Evolutionary conservation across 495 filamentous ascomycete species (phyloP).

Genomic region (Terfezia boudieri): DNA sequence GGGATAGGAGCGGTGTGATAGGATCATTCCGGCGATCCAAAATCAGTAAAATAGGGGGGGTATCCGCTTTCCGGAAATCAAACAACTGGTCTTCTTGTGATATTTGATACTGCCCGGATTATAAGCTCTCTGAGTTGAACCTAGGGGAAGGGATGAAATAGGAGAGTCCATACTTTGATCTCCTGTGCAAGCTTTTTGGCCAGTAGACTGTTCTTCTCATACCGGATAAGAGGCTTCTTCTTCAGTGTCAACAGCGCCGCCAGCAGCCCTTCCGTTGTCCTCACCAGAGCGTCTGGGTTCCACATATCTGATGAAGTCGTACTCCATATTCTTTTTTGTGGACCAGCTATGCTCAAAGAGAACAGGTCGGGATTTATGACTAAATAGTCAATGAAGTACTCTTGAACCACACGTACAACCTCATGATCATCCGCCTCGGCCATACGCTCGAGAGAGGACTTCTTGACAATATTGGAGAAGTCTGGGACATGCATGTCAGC

Average conservation of each 20-base stretch:
- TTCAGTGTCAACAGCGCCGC: conserved; percentile 67
- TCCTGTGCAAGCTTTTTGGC: conserved; percentile 86
- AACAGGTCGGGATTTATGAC: conserved; percentile 90
- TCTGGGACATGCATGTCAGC: conserved; percentile 21
- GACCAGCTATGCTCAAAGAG: conserved; percentile 52
- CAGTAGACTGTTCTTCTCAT: conserved; percentile 75
- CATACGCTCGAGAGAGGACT: conserved; percentile 81
- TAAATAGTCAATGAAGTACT: conserved; percentile 87
- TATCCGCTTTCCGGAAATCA: conserved; percentile 88
- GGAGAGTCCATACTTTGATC: conserved; percentile 4
- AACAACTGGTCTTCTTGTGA: conserved; percentile 94
- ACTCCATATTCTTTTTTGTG: conserved; percentile 56
- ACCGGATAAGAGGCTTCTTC: conserved; percentile 86
- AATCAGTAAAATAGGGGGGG: conserved; percentile 75
- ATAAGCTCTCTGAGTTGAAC: neutral
- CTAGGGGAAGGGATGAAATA: neutral
- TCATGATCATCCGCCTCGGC: conserved; percentile 97
- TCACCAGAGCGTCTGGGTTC: conserved; percentile 67
- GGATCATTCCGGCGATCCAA: conserved; percentile 87
- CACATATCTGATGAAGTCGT: conserved; percentile 57
- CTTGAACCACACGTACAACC: conserved; percentile 76
- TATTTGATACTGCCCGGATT: conserved; percentile 56
- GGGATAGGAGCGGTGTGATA: conserved; percentile 80
- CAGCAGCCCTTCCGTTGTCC: conserved; percentile 68
- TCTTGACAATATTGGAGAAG: conserved; percentile 92